Percentiles rank a stretch among this genome's conserved stretches.
phyloP scores from a whole-genome alignment of 176 grass and related monocot species.

The Dendrocalamus sinicus region DNA sequence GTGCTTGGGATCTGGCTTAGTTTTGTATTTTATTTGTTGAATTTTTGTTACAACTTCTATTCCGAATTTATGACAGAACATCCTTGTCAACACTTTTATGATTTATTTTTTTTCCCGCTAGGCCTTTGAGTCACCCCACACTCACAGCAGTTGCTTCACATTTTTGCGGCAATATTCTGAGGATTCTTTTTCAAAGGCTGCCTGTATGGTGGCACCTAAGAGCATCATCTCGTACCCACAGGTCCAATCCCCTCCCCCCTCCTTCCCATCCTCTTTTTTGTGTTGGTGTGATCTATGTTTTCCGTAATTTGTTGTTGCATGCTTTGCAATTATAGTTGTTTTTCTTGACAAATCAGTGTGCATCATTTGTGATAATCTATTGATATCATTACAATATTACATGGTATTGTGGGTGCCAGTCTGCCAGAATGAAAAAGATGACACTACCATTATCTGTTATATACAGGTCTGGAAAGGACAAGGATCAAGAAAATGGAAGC shows the following conservation, averaged over 20 bases:
- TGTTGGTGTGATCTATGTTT: neutral
- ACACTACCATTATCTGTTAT: conserved; percentile 30
- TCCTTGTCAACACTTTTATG: conserved; percentile 24
- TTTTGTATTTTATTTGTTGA: conserved; percentile 26
- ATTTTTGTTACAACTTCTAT: neutral
- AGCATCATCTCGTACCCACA: conserved; percentile 86
- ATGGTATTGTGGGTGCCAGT: neutral
- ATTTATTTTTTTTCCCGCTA: conserved; percentile 24
- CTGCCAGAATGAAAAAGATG: conserved; percentile 26
- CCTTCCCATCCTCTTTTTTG: neutral
- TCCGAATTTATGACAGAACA: neutral
- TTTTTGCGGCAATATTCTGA: conserved; percentile 84
- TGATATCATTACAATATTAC: neutral
- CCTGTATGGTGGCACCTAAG: conserved; percentile 91
- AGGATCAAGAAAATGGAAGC: conserved; percentile 95
- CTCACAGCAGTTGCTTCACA: conserved; percentile 69
- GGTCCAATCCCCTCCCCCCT: conserved; percentile 43
- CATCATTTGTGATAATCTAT: neutral
- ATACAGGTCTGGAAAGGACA: conserved; percentile 94
- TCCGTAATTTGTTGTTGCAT: conserved; percentile 9
- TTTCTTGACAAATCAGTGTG: conserved; percentile 22
- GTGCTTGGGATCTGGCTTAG: neutral
- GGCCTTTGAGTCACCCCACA: conserved; percentile 96
- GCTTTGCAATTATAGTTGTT: conserved; percentile 2
- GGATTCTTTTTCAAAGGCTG: conserved; percentile 75